Base-by-base conservation (phyloP, 2,329 filamentous ascomycete genomes). In the Sporothrix protearum region DNA sequence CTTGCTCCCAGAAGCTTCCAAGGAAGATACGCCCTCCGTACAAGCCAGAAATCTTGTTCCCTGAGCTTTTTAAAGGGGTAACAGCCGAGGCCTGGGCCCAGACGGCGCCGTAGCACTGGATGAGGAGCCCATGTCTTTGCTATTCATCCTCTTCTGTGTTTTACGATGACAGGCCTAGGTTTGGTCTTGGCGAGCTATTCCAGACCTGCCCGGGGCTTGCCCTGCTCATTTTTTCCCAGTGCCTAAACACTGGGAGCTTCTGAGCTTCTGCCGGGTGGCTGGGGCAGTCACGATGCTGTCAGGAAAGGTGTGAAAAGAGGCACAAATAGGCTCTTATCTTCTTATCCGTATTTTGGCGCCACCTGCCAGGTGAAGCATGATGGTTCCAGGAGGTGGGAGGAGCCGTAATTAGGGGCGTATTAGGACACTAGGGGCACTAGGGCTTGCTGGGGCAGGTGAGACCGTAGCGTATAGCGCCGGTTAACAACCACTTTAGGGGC, bases 231-330 rank as follows among this genome's bases (percentile, higher is more conserved):
- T 33, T 66, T 2, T 39, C 53, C 9, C 45, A 51, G 25, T 36
- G 59, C 59, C 36, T 64, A 36, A 28, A 45, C 36, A 14, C 4
- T 22, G 4, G 64, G n/a, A n/a, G n/a, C n/a, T n/a, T 22, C 66
- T 55, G 66, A 68, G 49, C 9, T 9, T 55, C 10, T 68, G 66
- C 66, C 49, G 66, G 49, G 66, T 68, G 66, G 66, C 66, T 68
- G 45, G 28, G 66, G 66, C 30, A 7, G 30, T 9, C n/a, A 14
- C n/a, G 53, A 64, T 28, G 19, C 28, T 51, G 16, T 33, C 19
- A 33, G 14, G 39, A 28, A 49, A 67, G 19, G n/a, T n/a, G n/a
- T n/a, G n/a, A n/a, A n/a, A 33, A 22, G 22, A 33, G 9, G 45
- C 63, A 28, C 22, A 49, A 67, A 12, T 49, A 33, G 63, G 63